Evolutionary conservation across 2,329 filamentous ascomycete genomes (phyloP), one percentile per base, ranked within the genome.

Genomic region (Fusarium sp.): DNA sequence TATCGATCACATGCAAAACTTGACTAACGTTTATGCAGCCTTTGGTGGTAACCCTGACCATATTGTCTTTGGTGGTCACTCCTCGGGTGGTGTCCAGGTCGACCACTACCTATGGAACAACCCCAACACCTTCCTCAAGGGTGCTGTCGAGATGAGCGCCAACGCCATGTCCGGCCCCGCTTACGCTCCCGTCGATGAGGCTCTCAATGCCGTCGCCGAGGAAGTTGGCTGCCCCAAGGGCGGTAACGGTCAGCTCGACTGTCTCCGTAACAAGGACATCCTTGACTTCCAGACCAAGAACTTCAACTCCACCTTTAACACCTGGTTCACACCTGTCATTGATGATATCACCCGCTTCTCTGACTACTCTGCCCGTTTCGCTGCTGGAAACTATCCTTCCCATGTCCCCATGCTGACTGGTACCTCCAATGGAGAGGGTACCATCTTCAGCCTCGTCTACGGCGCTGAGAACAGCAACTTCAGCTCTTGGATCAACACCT

Each of bases 41-140:
- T 86, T 86, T 61, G 84, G 84, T 4, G 84, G 84, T 30, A 81
- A 86, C 67, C 83, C 84, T 7, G 79, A 85, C 40, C 84, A 83
- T 58, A 81, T 86, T 6, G 83, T 85, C n/a, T 80, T 85, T 9
- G 84, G 85, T 52, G 84, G 84, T 2, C 81, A 83, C 72, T 82
- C 81, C 1, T 83, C 82, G 0, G 82, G 82, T 9, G 69, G 72
- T 33, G 81, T 82, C 13, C 81, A 82, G 23, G 82, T 83, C 37
- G 83, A 84, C 35, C 82, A 84, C 72, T 84, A 84, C 62, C 80
- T 84, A 23, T 84, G 82, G 81, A 83, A 83, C 69, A 78, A 83
- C 60, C 82, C 82, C 13, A 60, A 82, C 21, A 77, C 80, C 16
- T 83, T 79, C 76, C 80, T 83, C 43, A 81, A 77, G 64, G 82